Conservation (phyloP, 257 asterid species). For the Perilla frutescens region DNA sequence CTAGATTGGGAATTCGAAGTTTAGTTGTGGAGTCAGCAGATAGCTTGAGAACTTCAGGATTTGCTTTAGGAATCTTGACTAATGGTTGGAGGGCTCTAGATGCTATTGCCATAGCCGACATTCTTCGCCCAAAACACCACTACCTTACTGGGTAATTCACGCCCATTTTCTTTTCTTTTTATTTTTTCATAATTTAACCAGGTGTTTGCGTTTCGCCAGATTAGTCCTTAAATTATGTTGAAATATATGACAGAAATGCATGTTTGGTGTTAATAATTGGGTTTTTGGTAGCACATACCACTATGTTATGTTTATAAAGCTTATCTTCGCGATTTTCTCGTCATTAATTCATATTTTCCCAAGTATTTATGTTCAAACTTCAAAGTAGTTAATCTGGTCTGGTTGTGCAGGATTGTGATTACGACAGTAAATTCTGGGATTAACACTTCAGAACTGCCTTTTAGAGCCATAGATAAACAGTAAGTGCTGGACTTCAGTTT, state of each 20-base stretch:
- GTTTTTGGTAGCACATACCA: neutral
- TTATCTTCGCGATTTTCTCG: neutral
- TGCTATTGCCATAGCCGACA: conserved; percentile 51
- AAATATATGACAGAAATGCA: neutral
- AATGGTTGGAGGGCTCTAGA: conserved; percentile 67
- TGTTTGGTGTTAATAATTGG: neutral
- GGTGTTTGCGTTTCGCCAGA: neutral
- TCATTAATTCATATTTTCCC: neutral
- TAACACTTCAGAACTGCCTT: conserved; percentile 40
- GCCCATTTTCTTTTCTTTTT: neutral
- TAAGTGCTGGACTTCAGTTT: conserved; percentile 10
- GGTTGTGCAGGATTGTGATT: conserved; percentile 37
- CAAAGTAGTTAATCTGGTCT: neutral
- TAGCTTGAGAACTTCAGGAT: conserved; percentile 50
- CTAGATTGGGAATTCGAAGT: conserved; percentile 52
- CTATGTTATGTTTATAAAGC: neutral
- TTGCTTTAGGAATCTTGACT: conserved; percentile 52
- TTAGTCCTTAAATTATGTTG: no score
- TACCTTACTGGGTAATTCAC: conserved; percentile 40
- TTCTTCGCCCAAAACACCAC: conserved; percentile 44
- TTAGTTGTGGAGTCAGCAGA: conserved; percentile 60
- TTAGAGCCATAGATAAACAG: conserved; percentile 15
- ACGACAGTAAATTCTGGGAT: conserved; percentile 39
- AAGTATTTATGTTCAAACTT: no score
- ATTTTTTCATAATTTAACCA: neutral